Base-by-base conservation (phyloP, 768 basidiomycete species). In the Russula brevipes region DNA sequence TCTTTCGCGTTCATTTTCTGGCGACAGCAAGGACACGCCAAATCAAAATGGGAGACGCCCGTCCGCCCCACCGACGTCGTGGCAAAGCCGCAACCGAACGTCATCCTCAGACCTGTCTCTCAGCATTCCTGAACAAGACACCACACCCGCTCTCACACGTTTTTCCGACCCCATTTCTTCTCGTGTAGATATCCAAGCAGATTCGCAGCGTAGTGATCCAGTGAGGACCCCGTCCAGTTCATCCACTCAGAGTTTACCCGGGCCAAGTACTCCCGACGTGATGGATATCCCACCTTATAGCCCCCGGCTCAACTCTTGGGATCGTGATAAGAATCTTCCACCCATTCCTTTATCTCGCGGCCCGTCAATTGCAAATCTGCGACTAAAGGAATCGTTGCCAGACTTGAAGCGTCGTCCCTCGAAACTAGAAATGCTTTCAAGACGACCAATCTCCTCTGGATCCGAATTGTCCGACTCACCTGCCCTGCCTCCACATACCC, bases 1-100 rank as follows among this genome's bases (percentile, higher is more conserved):
- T n/a, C 68, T 73, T 44, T 69, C 71, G 8, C 70, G 70, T 17
- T 72, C 70, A 2, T 70, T 67, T 66, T 66, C 62, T 51, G 49
- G 38, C 30, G 62, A 57, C 38, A 16, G 44, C 3, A 54, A 53
- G 24, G 30, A 44, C 39, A 54, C 39, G 41, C 53, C 54, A 24
- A 24, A 45, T 31, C 53, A 66, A 51, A 51, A 61, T 11, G 6
- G 54, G 53, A n/a, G 58, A 45, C 64, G 57, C 9, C 50, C 67
- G 0, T 33, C 64, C 11, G 16, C 54, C 7, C 67, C 67, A 12
- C 65, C 64, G 24, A 68, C 67, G 19, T 66, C 67, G 11, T 66
- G 64, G 60, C 56, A 30, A 58, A 54, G 30, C 11, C 56, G 57
- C 42, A 59, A 17, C 38, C 53, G 49, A 31, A 33, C 63, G 19